Conservation (phyloP, 2,329 filamentous ascomycete genomes). For the Fusarium neocosmosporiellum region DNA sequence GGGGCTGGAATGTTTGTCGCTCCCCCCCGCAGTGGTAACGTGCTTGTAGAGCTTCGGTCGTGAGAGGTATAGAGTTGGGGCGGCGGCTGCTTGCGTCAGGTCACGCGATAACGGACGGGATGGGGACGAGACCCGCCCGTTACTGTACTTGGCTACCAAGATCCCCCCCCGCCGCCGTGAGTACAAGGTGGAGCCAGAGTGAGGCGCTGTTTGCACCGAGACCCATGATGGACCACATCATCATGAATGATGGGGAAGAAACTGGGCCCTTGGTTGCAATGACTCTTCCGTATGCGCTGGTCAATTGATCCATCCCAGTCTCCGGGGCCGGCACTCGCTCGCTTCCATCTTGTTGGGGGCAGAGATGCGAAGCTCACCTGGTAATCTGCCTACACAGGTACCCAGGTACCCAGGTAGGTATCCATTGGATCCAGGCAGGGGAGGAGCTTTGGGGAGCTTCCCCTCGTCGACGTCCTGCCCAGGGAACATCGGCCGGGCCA, state of each 20-base stretch:
- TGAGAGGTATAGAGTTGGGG: slow-evolving; percentile 35
- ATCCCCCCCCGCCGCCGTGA: not conserved
- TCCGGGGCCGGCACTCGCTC: not conserved
- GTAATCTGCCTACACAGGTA: not conserved
- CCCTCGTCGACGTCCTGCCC: not conserved
- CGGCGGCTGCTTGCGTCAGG: slow-evolving; percentile 46
- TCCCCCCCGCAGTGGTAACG: slow-evolving; percentile 19
- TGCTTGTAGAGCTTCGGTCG: slow-evolving; percentile 17
- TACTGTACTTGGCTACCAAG: slow-evolving; percentile 2
- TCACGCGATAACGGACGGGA: slow-evolving; percentile 47
- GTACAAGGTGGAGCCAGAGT: not conserved
- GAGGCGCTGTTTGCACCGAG: not conserved
- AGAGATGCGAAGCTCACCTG: not conserved
- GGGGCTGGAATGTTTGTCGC: not conserved
- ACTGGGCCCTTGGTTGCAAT: not conserved
- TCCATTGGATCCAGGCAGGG: not conserved
- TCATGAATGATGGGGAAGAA: slow-evolving; percentile 3
- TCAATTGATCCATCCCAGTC: slow-evolving; percentile 15
- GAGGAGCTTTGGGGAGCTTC: not conserved
- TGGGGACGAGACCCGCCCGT: slow-evolving; percentile 36
- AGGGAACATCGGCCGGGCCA: slow-evolving; percentile 27
- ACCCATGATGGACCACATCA: slow-evolving; percentile 25
- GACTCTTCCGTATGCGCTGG: slow-evolving; percentile 21
- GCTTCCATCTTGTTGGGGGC: slow-evolving; percentile 8
- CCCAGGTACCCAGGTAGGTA: no score